Base-by-base conservation (phyloP, 305 asterid genomes). In the Fraxinus floribunda region DNA sequence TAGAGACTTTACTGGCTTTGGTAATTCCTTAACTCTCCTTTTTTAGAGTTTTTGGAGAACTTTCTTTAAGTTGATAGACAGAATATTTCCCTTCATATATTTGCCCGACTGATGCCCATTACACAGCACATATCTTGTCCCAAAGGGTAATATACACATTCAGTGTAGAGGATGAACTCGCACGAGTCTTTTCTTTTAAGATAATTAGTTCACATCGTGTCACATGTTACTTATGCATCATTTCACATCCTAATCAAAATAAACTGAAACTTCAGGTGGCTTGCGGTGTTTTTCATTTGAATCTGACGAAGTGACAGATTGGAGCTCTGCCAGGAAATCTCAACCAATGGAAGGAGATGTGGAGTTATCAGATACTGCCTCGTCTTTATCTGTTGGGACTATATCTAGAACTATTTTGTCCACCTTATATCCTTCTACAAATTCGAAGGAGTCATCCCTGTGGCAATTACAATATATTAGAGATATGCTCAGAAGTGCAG, bases 361-460 rank as follows among this genome's bases (percentile, higher is more conserved):
- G 34, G 98, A 93, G 78, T 85, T 91, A 79, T 91, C 92, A 78
- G 98, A 94, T 80, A 91, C 98, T 1, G 97, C 97, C 80, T 91
- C 97, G 62, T 92, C 98, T 38, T 55, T 83, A 24, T 91, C 94
- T 36, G 84, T 87, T 38, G 89, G 89, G 34, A 84, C 86, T 62
- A 55, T 82, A 41, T 88, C 90, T 78, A 89, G 86, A 86, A 86
- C 89, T 41, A 83, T 85, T 80, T 78, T 83, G 55, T 88, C 90
- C 79, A 77, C 83, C 79, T 78, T 83, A 81, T 87, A 81, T 20
- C 70, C 74, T 71, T 84, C 82, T 10, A 77, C 85, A 7, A 86
- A 86, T 82, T 76, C 86, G 5, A 85, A 88, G 76, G 92, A 89
- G 70, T 84, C 90, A 29, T 83, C 90, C n/a, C 83, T 79, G 68